Evolutionary conservation across 2,329 filamentous ascomycete genomes (phyloP), one percentile per base, ranked within the genome.

Genomic region (Chrysoporthe puriensis): DNA sequence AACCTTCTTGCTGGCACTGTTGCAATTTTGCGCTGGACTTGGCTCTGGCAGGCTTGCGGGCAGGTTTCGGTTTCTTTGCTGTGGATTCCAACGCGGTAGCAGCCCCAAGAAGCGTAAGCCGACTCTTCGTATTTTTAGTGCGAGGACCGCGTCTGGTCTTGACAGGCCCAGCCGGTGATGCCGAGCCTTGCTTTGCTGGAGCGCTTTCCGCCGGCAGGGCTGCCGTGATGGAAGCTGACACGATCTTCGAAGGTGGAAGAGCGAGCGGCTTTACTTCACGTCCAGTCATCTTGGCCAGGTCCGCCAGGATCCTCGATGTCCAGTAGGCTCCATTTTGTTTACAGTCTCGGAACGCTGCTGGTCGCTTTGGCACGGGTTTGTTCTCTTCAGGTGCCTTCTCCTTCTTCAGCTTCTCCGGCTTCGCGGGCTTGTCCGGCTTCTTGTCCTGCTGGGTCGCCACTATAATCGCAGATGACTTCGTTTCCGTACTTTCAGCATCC

Each of bases 271-370:
- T 11, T 4, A 66, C n/a, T 18, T 66, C 44, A 16, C 62, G 70
- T n/a, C 43, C 75, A 16, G 78, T 77, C 62, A 82, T 78, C 13
- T 74, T 76, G 46, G 75, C 79, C 58, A 82, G 77, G 63, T 79
- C 76, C 9, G 75, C 70, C 56, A 80, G 67, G 48, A 85, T 82
- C 70, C 81, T 84, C 66, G 76, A 73, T 1, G 78, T 77, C 68
- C 82, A 78, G 69, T 82, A 83, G 0, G 82, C 83, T 0, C 77
- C 83, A 34, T 81, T 83, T 14, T 74, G 75, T 69, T 79, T 83
- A 66, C 83, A 81, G 63, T 85, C 83, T 6, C 82, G 81, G 42
- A 81, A 70, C 2, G 82, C 80, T 4, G 79, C 77, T 0, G 83
- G 82, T 18, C 82, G 78, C 50, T 76, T 74, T 13, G 74, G 73